Evolutionary conservation across 768 basidiomycete genomes (phyloP), one percentile per base, ranked within the genome.

Genomic region (Postia placenta): DNA sequence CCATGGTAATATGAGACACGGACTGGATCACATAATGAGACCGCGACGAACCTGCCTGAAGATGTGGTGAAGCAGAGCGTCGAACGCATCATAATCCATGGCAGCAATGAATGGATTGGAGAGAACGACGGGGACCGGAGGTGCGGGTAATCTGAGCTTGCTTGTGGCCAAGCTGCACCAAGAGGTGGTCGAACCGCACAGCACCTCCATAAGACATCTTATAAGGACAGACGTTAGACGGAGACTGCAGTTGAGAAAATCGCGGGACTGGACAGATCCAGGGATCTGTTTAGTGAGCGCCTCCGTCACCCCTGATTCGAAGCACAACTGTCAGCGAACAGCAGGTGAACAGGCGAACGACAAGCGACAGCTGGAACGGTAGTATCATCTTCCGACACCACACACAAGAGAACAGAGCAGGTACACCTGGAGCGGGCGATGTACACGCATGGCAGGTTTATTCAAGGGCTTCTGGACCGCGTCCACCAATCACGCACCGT

Each of bases 1-100:
- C 17, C 9, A 28, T 24, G 11, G 15, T 6, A 45, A 9, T 6
- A 38, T 30, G 22, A 3, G 61, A 15, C 30, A 54, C 27, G 56
- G 60, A 23, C 56, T 14, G 44, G 19, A 9, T 33, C 15, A 12
- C 5, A 36, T 23, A 42, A 15, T n/a, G 44, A 17, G 41, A 27
- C 11, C 11, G 47, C 30, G 14, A 64, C 77, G 9, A 54, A 85
- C 86, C 49, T 81, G 79, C 61, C 77, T 83, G 70, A 88, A 90
- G 51, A 91, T 79, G 64, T 83, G 85, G 60, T 90, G 87, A 12
- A 88, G 72, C 33, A 88, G 71, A 41, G 88, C 87, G 64, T 90
- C 85, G 63, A 80, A 87, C 23, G 80, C 81, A 62, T 88, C 86
- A 68, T 89, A 90, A 65, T 87, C 85, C 75, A 86, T 86, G 53